Evolutionary conservation across 1,139 yeast species (phyloP), one percentile per base, ranked within the genome.

Genomic region (Hansenula lynferdii): DNA sequence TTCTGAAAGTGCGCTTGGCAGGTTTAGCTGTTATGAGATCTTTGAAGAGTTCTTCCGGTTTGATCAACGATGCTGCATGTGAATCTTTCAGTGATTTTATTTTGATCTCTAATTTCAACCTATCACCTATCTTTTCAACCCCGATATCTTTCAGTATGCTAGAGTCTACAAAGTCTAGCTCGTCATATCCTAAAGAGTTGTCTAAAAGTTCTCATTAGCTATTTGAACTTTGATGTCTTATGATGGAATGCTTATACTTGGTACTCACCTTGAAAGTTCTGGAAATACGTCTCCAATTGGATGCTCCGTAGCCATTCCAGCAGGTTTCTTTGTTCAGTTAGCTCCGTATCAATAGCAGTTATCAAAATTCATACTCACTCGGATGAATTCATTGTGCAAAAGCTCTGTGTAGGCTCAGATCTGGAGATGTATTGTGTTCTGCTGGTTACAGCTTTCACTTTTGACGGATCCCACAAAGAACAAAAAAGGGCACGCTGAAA

Each of bases 121-220:
- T 66, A 57, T 92, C 97, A 1, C 97, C 97, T 9, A 92, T 74
- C 48, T 77, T 82, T 16, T 50, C 49, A n/a, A 92, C 63, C 0
- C 96, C 97, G 8, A 92, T 58, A 45, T 84, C 95, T 39, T 72
- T 73, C 40, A 92, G 69, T 1, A 89, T 75, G n/a, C 63, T 69
- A 28, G 75, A 69, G 53, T 87, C 96, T 36, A 89, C 60, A 33
- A 49, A 56, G 18, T 49, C 51, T 12, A 64, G 31, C 4, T 56
- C 51, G 1, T 53, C 54, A 43, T 77, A 84, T 2, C 77, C 64
- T 12, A 85, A 57, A 35, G 78, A 85, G 31, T 38, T 19, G 6
- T 19, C 40, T 37, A 4, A 5, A 18, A 6, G 11, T 4, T 14
- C n/a, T 10, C 5, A 11, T 31, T 31, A 18, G 32, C 28, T 14